Base-by-base conservation (phyloP, 2,329 filamentous ascomycete species). In the Dactylonectria macrodidyma region DNA sequence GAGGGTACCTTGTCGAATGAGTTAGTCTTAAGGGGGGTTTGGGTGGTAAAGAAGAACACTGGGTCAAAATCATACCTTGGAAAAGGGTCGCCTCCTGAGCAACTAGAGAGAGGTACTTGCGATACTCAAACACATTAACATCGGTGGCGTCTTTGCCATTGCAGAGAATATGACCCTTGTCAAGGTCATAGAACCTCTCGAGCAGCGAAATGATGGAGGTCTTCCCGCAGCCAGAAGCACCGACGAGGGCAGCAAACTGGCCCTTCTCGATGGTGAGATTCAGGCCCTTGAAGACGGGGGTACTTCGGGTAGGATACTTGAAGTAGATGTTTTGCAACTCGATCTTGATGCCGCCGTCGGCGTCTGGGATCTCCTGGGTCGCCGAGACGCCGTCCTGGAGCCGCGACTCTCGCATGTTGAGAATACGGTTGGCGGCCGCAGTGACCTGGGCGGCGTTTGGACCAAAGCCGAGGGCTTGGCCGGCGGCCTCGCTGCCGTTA, bases 1-100 rank as follows among this genome's bases (percentile, higher is more conserved):
- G 22, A 94, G 85, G 1, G 89, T 89, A 12, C 87, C 86, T 78
- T 71, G 51, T 19, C n/a, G 33, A 24, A 12, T 57, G 33, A 34
- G 34, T 10, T 12, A 26, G 44, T 59, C n/a, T 7, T 5, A 54
- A 8, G 22, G 24, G 8, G 9, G 9, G 8, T 4, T 19, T 19
- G 54, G 7, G 2, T 34, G 16, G 2, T 10, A n/a, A 12, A 3
- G 4, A 8, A 30, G 26, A 30, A 30, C 4, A 30, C 26, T 30
- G 26, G 4, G 26, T 30, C 26, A 19, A 8, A n/a, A 34, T 55
- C 62, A 78, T 81, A 70, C 90, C 90, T 77, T 91, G 89, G 75
- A 93, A 94, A 0, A 95, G 84, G 0, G 90, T 91, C 9, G 93
- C 87, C 77, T 95, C 92, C 78, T 95, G 93, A 3, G 91, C 89